Evolutionary conservation across 2,329 filamentous ascomycete species (phyloP), one percentile per base, ranked within the genome.

Genomic region (Neofusicoccum sp.): DNA sequence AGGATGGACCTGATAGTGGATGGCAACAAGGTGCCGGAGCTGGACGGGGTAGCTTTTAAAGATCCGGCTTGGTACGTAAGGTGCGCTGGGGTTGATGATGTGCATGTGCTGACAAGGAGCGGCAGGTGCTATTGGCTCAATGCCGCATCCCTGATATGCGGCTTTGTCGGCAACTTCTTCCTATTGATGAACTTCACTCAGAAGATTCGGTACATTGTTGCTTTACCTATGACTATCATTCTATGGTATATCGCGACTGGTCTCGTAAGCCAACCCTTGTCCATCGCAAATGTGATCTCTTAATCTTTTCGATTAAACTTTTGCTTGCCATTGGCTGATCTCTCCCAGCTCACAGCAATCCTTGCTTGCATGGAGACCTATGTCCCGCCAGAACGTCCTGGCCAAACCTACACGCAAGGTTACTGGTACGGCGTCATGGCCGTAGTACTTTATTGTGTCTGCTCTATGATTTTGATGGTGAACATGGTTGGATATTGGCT

Each of bases 341-440:
- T 24, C 12, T 6, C 11, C 24, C 73, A 90, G 67, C 79, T 90
- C 12, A 85, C 91, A 7, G 80, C 88, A 3, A 82, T 87, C 1
- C 87, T 91, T 1, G 80, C 80, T 14, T 84, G 84, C 9, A 89
- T 91, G 64, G 82, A 89, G 3, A 73, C 84, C 1, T 87, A 89
- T 9, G 82, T 83, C 0, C 74, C 77, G 66, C 77, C 81, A 33
- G 62, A 80, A 68, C 51, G 72, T 54, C 69, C 78, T 60, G 64
- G 82, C 79, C 65, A 85, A 63, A 77, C 76, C 0, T 88, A 89
- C 80, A 91, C 90, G 0, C 89, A 96, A 72, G 91, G 90, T 0
- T 96, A 90, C 69, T 96, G 88, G 82, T 96, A 96, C 69, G 92
- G 86, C 28, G 82, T 96, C 16, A 90, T 91, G 67, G 87, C 91